Base-by-base conservation (phyloP, 306 rosid species). In the Trifolium fragiferum region DNA sequence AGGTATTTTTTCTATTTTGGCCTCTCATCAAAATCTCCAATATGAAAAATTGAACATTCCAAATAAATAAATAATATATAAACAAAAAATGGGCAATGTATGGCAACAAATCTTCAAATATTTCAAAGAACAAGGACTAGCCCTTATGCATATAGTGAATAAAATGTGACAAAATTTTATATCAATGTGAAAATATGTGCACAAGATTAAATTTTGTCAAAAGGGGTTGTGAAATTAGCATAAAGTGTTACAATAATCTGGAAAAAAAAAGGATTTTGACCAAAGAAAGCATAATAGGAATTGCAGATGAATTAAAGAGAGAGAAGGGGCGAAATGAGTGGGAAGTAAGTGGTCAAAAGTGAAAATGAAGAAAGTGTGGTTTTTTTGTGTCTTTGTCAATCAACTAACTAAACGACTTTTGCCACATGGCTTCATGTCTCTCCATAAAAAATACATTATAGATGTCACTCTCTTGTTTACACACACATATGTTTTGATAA, bases 11-110 rank as follows among this genome's bases (percentile, higher is more conserved):
- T 79, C 82, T 75, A 66, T 70, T 83, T 74, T 21, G 86, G 72
- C 82, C 82, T 86, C 89, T 92, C 97, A 93, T 87, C 82, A 84
- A 89, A 90, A 76, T 89, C 46, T 60, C 73, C 73, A 70, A 79
- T 35, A 70, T 25, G 7, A 68, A 72, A 64, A 49, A 9, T 62
- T 62, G 33, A 60, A 58, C 25, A 49, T 53, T 33, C 32, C n/a
- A 10, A 71, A 16, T 20, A 71, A 75, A 50, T 16, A 15, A 1
- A n/a, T 63, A 16, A 15, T 19, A 49, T 2, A 49, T n/a, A 15
- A 60, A 60, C 6, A 51, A 38, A 50, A 60, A n/a, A 3, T 19
- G 55, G 33, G n/a, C 19, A 46, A 66, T 73, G 23, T 66, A 40
- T 50, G 23, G 10, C 43, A 53, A 61, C 43, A 53, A 61, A 27